These are phyloP conservation scores for Solanum hybrid DNA, from an alignment of 305 asterid genomes.

Conservation along the genomic window DNA sequence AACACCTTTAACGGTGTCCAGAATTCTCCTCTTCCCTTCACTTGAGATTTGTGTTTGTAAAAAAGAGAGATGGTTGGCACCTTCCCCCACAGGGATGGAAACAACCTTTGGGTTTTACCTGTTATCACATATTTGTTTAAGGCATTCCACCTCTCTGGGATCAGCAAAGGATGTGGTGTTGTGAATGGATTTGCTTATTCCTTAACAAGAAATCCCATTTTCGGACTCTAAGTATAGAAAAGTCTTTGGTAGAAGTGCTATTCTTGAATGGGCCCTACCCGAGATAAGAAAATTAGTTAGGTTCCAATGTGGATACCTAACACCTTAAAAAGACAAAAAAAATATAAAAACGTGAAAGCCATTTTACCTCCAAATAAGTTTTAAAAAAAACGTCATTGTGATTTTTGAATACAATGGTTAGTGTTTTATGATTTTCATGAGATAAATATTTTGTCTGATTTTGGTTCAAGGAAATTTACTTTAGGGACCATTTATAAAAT, in stretches of 20 bases:
- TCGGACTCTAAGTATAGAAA: background rate
- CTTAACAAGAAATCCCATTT: background rate
- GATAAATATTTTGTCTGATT: background rate
- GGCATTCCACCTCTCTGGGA: background rate
- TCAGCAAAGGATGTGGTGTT: background rate
- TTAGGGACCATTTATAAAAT: background rate
- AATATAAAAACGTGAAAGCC: background rate
- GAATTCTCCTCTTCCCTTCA: background rate
- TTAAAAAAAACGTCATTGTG: fast-evolving
- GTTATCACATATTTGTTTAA: background rate
- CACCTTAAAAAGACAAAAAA: too few relatives aligned
- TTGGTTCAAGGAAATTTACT: background rate
- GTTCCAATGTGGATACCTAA: background rate
- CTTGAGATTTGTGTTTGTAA: background rate
- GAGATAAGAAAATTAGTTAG: background rate
- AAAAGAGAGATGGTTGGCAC: background rate
- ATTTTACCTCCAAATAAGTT: background rate
- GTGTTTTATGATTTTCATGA: background rate
- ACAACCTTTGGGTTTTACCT: background rate
- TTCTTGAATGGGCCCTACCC: background rate
- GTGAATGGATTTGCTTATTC: background rate
- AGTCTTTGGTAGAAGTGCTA: background rate
- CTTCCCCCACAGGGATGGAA: background rate
- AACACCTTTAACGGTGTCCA: too few relatives aligned
- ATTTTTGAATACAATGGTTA: background rate